Evolutionary conservation across 1,284 basidiomycete genomes (phyloP).

Genomic region (Apiotrichum porosum): DNA sequence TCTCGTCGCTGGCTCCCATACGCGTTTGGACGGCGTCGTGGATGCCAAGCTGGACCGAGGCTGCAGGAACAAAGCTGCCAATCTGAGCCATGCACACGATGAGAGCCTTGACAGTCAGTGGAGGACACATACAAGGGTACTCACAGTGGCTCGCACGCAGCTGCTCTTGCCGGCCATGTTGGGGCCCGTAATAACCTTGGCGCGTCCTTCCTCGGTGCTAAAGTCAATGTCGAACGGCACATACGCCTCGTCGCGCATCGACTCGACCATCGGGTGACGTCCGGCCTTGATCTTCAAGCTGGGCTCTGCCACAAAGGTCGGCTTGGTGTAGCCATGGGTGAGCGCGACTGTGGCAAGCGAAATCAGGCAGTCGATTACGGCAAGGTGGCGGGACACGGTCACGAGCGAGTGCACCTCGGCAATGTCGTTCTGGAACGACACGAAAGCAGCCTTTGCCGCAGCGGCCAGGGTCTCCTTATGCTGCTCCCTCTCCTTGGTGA

Average conservation of each 20-base stretch:
- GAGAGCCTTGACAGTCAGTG: conserved; percentile 18
- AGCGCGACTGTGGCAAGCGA: conserved; percentile 42
- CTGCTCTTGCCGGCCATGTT: conserved; percentile 52
- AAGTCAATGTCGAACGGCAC: conserved; percentile 57
- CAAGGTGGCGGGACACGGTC: conserved; percentile 66
- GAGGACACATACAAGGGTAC: conserved; percentile 1
- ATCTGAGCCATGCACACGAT: conserved; percentile 53
- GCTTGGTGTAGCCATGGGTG: conserved; percentile 57
- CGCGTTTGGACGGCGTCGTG: conserved; percentile 80
- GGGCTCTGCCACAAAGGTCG: conserved; percentile 64
- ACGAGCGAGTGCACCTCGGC: conserved; percentile 65
- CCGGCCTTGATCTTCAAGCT: conserved; percentile 49
- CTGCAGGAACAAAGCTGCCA: conserved; percentile 61
- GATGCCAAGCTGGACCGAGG: conserved; percentile 64
- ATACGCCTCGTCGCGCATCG: conserved; percentile 67
- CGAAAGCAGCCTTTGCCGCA: conserved; percentile 62
- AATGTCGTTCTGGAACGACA: conserved; percentile 65
- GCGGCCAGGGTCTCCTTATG: conserved; percentile 51
- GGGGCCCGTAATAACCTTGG: conserved; percentile 64
- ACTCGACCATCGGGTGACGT: conserved; percentile 72
- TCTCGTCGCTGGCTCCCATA: conserved; percentile 65
- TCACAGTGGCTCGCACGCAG: conserved; percentile 40
- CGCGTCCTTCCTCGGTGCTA: conserved; percentile 52
- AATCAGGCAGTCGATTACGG: conserved; percentile 55
- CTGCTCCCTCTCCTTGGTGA: conserved; percentile 28